phyloP scores from a whole-genome alignment of 2,329 filamentous ascomycete species.

The Xylariaceae sp. region DNA sequence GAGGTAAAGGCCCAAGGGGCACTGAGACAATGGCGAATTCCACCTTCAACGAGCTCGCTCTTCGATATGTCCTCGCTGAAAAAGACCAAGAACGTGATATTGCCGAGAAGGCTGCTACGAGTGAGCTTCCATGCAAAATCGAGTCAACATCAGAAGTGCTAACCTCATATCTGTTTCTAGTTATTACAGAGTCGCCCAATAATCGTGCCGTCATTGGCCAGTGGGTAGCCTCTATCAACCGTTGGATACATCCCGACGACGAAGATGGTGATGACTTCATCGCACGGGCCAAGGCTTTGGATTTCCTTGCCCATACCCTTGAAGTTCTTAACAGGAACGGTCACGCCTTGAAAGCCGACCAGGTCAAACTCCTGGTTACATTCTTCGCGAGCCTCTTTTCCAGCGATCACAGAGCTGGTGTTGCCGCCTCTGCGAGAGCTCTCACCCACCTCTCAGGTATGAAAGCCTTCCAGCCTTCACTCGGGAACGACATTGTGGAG shows the following conservation, averaged over 20 bases:
- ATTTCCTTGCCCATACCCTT: conserved; percentile 49
- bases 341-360: conserved; percentile 38
- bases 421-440: conserved; percentile 45
- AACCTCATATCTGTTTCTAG: no score
- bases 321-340: conserved; percentile 35
- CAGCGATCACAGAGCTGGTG: conserved; percentile 52
- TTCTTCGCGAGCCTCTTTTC: conserved; percentile 55
- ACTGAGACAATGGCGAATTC: conserved; percentile 43
- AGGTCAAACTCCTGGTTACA: conserved; percentile 42
- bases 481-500: conserved; percentile 40
- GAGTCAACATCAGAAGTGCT: no score
- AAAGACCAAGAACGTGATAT: conserved; percentile 27
- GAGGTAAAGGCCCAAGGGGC: no score
- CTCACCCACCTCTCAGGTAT: conserved; percentile 41
- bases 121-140: no score
- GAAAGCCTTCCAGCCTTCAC: conserved; percentile 42
- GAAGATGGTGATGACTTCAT: conserved; percentile 39
- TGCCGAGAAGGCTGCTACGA: conserved; percentile 33
- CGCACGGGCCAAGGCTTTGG: conserved; percentile 45
- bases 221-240: conserved; percentile 48
- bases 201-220: conserved; percentile 40
- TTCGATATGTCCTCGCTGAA: conserved; percentile 46
- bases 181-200: conserved; percentile 36
- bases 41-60: conserved; percentile 40
- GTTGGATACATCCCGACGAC: conserved; percentile 41